Evolutionary conservation across 2,329 filamentous ascomycete genomes (phyloP).

Genomic region (Triangularia setosa): DNA sequence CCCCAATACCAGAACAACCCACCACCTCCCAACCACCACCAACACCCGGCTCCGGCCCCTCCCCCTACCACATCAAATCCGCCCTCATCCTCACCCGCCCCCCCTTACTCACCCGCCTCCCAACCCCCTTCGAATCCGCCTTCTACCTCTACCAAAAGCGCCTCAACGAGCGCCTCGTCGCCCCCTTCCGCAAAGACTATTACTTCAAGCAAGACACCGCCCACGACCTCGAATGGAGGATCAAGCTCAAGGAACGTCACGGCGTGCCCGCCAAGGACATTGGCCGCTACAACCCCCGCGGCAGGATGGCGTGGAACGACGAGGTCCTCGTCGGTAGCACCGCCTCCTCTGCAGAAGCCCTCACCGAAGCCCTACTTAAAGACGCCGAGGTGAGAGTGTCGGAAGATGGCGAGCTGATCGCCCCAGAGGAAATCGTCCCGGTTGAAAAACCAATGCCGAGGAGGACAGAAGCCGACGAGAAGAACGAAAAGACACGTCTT

Average conservation of each 20-base stretch:
- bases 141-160: constrained; percentile 98
- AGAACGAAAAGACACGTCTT: constrained; percentile 70
- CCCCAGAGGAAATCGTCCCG: constrained; percentile 56
- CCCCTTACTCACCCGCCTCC: constrained; percentile 77
- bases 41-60: constrained; percentile 33
- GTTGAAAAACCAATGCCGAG: constrained; percentile 69
- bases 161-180: constrained; percentile 83
- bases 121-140: constrained; percentile 84
- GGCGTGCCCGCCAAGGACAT: constrained; percentile 78
- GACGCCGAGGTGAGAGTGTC: constrained; percentile 67
- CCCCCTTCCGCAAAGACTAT: constrained; percentile 85
- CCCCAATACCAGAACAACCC: constrained; percentile 11
- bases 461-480: constrained; percentile 72
- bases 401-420: constrained; percentile 57
- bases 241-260: constrained; percentile 71
- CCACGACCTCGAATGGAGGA: constrained; percentile 81
- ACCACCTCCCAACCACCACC: constrained; percentile 20
- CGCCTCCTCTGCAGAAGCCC: constrained; percentile 58
- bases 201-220: constrained; percentile 93
- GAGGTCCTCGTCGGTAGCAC: constrained; percentile 74
- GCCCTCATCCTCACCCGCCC: constrained; percentile 84
- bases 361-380: constrained; percentile 66
- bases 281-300: constrained; percentile 64
- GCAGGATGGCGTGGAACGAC: constrained; percentile 78
- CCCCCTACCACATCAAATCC: constrained; percentile 49